Evolutionary conservation across 2,329 filamentous ascomycete genomes (phyloP).

Genomic region (Pseudocercospora pini-densiflorae): DNA sequence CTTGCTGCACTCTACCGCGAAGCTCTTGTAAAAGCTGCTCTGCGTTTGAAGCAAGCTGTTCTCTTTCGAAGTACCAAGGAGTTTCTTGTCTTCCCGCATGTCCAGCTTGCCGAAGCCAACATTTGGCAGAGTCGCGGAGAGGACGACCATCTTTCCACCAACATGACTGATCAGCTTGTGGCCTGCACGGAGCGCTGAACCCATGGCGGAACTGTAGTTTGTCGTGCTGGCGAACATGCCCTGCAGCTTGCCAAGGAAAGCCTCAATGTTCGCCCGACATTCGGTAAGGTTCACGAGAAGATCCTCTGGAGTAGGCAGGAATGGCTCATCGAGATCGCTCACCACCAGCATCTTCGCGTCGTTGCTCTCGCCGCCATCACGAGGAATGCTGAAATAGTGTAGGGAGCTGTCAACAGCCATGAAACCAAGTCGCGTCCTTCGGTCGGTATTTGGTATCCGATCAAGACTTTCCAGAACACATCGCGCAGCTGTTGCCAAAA

Average conservation of each 20-base stretch:
- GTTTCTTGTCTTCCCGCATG: constrained; percentile 94
- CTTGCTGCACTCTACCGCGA: constrained; percentile 98
- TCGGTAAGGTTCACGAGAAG: constrained; percentile 87
- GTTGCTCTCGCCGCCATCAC: constrained; percentile 80
- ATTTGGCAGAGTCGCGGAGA: constrained; percentile 89
- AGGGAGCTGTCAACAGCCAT: constrained; percentile 93
- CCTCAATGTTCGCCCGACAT: constrained; percentile 87
- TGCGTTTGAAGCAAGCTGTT: constrained; percentile 83
- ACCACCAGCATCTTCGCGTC: constrained; percentile 93
- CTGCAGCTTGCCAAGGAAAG: constrained; percentile 86
- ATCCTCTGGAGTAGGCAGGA: constrained; percentile 90
- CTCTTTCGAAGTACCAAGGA: constrained; percentile 92
- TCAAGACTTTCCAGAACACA: constrained; percentile 95
- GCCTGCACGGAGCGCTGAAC: constrained; percentile 86
- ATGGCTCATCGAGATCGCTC: constrained; percentile 94
- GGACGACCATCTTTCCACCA: constrained; percentile 91
- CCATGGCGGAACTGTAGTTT: constrained; percentile 89
- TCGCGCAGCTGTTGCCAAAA: constrained; percentile 88
- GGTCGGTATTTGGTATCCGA: constrained; percentile 96
- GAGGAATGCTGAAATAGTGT: constrained; percentile 94
- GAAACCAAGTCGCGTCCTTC: constrained; percentile 89
- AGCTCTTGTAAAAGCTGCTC: constrained; percentile 98
- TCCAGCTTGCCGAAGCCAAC: constrained; percentile 87
- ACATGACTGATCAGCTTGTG: constrained; percentile 95
- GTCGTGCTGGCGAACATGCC: constrained; percentile 97